Conservation (phyloP, 306 rosid genomes). For the Hippophae rhamnoides region DNA sequence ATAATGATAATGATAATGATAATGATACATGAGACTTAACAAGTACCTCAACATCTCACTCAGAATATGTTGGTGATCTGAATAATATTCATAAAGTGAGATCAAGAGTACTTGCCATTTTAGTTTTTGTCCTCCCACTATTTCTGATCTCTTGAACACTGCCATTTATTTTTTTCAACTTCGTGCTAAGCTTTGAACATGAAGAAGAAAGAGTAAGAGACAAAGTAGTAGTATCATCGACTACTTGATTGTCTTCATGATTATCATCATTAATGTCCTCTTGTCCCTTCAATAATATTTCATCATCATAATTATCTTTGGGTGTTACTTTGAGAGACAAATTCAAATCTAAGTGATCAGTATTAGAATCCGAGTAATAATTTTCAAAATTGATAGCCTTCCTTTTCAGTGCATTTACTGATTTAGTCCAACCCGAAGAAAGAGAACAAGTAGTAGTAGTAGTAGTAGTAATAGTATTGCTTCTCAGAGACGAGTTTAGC, state of each 20-base stretch:
- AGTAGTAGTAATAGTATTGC: neutral
- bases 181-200: constrained; percentile 23
- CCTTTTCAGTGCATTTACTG: constrained; percentile 17
- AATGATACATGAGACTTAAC: constrained; percentile 3
- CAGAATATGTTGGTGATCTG: constrained; percentile 26
- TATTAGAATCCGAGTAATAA: neutral
- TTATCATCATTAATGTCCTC: neutral
- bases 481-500: too few relatives aligned
- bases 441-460: neutral
- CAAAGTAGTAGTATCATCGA: constrained; percentile 34
- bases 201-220: constrained; percentile 46
- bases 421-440: constrained; percentile 11
- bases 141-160: constrained; percentile 17
- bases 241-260: constrained; percentile 1
- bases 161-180: neutral
- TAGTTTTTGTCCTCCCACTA: constrained; percentile 6
- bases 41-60: constrained; percentile 81
- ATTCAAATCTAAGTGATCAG: constrained; percentile 47
- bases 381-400: neutral
- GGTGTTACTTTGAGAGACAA: constrained; percentile 51
- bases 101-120: constrained; percentile 56
- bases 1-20: too few relatives aligned
- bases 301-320: neutral
- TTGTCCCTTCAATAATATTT: constrained; percentile 15
- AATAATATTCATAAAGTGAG: constrained; percentile 65